Evolutionary conservation across 2,329 filamentous ascomycete species (phyloP), one percentile per base, ranked within the genome.

Genomic region (Hymenoscyphus fraxineus): DNA sequence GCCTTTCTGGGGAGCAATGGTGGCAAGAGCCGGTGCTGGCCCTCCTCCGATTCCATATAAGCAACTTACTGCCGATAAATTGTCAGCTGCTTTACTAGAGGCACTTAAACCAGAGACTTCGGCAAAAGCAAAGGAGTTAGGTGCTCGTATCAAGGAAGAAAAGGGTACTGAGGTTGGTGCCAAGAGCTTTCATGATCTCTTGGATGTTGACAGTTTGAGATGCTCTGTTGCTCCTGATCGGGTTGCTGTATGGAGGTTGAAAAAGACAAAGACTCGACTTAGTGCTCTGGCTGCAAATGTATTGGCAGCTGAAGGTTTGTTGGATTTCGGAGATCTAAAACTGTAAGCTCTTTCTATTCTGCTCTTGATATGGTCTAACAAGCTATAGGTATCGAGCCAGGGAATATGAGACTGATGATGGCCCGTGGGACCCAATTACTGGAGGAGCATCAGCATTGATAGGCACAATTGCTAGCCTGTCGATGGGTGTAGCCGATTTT

Each of bases 1-100:
- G 75, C 88, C 88, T 0, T 94, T 93, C 72, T 93, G 91, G 91
- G 91, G 91, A 7, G 82, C 87, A 10, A 93, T 93, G 83, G 85
- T 93, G 47, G 83, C 87, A 0, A 83, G 81, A 65, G 89, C 90
- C 6, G 88, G 89, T 10, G 91, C 90, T 6, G 90, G 91, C 0
- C 90, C 90, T 0, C 77, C 81, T 0, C 89, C 90, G 0, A 86
- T 92, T 59, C 88, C 88, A 0, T 85, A 89, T 74, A 89, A 89
- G 68, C 80, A 86, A 38, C 77, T 93, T 44, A 92, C 85, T 0
- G 81, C 83, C 0, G 85, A 88, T 32, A 88, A 85, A 13, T 79
- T 94, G 6, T 87, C 87, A 0, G 82, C 82, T 31, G 86, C 88
- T 0, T 88, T 94, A 62, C 75, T 74, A 6, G 80, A 83, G 54